phyloP scores from a whole-genome alignment of 2,329 filamentous ascomycete species.

The Talaromyces albobiverticillius region DNA sequence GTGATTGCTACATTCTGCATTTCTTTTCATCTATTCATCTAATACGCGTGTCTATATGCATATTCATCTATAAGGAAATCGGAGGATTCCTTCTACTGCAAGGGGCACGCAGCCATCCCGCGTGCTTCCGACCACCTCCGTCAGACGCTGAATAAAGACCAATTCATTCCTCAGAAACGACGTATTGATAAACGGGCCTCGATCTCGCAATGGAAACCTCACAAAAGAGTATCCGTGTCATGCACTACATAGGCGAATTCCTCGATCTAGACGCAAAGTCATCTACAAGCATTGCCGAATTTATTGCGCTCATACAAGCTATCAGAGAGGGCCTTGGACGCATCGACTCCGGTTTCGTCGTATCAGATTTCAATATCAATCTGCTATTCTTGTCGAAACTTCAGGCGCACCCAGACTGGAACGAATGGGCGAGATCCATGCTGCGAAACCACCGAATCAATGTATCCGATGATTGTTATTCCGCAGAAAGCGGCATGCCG shows the following conservation, averaged over 20 bases:
- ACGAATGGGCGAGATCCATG: slow-evolving; percentile 24
- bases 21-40: too few species aligned
- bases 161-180: background rate
- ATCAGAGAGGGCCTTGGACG: slow-evolving; percentile 26
- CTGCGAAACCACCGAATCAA: slow-evolving; percentile 24
- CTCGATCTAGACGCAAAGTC: slow-evolving; percentile 25
- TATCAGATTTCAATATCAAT: slow-evolving; percentile 26
- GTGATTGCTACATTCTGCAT: too few species aligned
- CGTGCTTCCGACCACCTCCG: background rate
- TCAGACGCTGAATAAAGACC: too few species aligned
- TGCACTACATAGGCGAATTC: slow-evolving; percentile 28
- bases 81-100: too few species aligned
- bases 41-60: too few species aligned
- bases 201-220: slow-evolving; percentile 23
- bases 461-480: slow-evolving; percentile 17
- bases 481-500: slow-evolving; percentile 20
- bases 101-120: background rate
- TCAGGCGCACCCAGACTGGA: slow-evolving; percentile 24
- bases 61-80: background rate
- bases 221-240: slow-evolving; percentile 25
- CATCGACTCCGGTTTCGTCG: slow-evolving; percentile 24
- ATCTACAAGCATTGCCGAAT: slow-evolving; percentile 25
- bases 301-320: slow-evolving; percentile 26
- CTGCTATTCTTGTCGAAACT: slow-evolving; percentile 26
- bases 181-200: too few species aligned